Conservation (phyloP, 306 rosid genomes). For the Sechiopsis laciniata region DNA sequence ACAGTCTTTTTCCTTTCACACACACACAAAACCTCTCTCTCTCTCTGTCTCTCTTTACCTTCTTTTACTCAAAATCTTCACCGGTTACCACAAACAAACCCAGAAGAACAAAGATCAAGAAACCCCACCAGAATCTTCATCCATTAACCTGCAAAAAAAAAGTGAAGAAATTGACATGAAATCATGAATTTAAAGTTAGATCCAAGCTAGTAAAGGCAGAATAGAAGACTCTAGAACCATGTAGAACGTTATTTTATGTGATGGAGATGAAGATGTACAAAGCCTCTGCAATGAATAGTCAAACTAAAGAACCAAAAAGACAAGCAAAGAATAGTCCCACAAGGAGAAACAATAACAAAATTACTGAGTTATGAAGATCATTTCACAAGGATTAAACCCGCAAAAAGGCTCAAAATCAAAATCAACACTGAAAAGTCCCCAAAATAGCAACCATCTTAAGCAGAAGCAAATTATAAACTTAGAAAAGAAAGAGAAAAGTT, state of each 20-base stretch:
- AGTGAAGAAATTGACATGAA: slow-evolving; percentile 25
- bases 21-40: neutral
- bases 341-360: slow-evolving; percentile 21
- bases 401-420: slow-evolving; percentile 25
- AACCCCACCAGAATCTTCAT: slow-evolving; percentile 32
- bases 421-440: slow-evolving; percentile 21
- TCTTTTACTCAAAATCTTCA: slow-evolving; percentile 16
- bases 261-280: slow-evolving; percentile 23
- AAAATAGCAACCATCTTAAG: neutral
- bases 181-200: slow-evolving; percentile 19
- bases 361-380: slow-evolving; percentile 25
- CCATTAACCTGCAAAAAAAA: slow-evolving; percentile 32
- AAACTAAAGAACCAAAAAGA: slow-evolving; percentile 28
- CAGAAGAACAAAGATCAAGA: slow-evolving; percentile 22
- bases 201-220: slow-evolving; percentile 25
- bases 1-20: slow-evolving; percentile 8
- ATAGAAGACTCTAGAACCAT: slow-evolving; percentile 22
- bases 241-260: slow-evolving; percentile 52
- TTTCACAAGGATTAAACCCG: slow-evolving; percentile 39
- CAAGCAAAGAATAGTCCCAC: slow-evolving; percentile 18
- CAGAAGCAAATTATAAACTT: slow-evolving; percentile 6
- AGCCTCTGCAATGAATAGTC: slow-evolving; percentile 16
- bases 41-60: slow-evolving; percentile 19
- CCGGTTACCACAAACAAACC: slow-evolving; percentile 19
- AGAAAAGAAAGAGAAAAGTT: neutral